Evolutionary conservation across 352 stramenopile species (phyloP).

Genomic region (Phytophthora idaei): DNA sequence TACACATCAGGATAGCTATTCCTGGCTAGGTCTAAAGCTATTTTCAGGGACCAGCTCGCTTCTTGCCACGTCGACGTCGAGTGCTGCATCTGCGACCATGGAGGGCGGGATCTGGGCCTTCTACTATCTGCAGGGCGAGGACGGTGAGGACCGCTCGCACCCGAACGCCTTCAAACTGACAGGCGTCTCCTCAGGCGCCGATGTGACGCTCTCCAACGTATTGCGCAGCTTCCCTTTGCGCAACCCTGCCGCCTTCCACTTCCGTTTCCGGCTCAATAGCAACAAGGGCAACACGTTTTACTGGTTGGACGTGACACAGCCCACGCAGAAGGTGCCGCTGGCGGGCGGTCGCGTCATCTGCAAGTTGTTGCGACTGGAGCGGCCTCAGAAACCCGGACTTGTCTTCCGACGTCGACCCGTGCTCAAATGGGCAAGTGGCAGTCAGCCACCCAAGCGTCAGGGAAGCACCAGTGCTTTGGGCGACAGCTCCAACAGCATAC

Average conservation of each 20-base stretch:
- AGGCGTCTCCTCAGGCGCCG: constrained; percentile 25
- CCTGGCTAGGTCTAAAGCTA: constrained; percentile 7
- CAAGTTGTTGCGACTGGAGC: constrained; percentile 77
- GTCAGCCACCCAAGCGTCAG: constrained; percentile 29
- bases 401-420: constrained; percentile 79
- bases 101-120: constrained; percentile 72
- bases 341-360: constrained; percentile 81
- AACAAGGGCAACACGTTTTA: constrained; percentile 69
- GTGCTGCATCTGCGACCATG: constrained; percentile 16
- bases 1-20: constrained; percentile 15
- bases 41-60: constrained; percentile 14
- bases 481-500: constrained; percentile 27
- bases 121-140: constrained; percentile 89
- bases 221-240: constrained; percentile 67
- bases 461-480: constrained; percentile 23
- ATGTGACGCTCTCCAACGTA: constrained; percentile 79
- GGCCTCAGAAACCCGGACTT: constrained; percentile 59
- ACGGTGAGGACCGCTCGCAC: constrained; percentile 83
- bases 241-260: constrained; percentile 67
- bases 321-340: constrained; percentile 70
- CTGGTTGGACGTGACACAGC: constrained; percentile 73
- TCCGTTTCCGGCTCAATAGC: constrained; percentile 85
- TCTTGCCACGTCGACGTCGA: constrained; percentile 9
- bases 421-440: constrained; percentile 58
- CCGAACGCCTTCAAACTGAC: constrained; percentile 76